Conservation (phyloP, 331 rosid species). For the Pyracantha coccinea region DNA sequence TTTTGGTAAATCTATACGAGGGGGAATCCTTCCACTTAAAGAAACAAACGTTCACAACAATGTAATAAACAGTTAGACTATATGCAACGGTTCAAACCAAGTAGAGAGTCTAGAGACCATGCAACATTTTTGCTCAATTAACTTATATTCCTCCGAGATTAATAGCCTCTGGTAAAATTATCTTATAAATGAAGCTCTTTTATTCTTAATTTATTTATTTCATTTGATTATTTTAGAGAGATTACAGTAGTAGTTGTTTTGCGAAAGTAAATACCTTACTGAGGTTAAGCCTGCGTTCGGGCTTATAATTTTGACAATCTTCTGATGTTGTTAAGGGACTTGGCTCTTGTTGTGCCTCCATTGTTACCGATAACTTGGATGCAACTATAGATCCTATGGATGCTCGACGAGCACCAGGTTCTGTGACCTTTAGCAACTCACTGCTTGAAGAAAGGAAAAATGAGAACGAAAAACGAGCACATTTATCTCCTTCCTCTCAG, state of each 20-base stretch:
- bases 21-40: conserved; percentile 19
- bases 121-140: background rate
- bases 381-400: conserved; percentile 27
- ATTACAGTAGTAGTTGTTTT: background rate
- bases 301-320: conserved; percentile 7
- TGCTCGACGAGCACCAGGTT: conserved; percentile 25
- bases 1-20: background rate
- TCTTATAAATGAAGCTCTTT: background rate
- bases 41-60: background rate
- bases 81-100: background rate
- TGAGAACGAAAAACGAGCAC: background rate
- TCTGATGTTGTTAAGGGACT: conserved; percentile 14
- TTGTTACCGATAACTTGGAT: conserved; percentile 21
- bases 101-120: conserved; percentile 1
- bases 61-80: background rate
- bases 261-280: conserved; percentile 20
- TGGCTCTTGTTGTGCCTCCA: conserved; percentile 19
- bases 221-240: background rate
- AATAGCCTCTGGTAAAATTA: background rate
- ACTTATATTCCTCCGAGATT: background rate
- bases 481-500: background rate
- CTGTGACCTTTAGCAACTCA: conserved; percentile 29
- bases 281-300: conserved; percentile 13
- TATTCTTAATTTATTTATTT: background rate
- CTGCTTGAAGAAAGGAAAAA: conserved; percentile 16